A percentile compares a stretch with the other conserved stretches of the same genome.
Conservation (phyloP, 495 filamentous ascomycete genomes). For the Lasiosphaeria miniovina region DNA sequence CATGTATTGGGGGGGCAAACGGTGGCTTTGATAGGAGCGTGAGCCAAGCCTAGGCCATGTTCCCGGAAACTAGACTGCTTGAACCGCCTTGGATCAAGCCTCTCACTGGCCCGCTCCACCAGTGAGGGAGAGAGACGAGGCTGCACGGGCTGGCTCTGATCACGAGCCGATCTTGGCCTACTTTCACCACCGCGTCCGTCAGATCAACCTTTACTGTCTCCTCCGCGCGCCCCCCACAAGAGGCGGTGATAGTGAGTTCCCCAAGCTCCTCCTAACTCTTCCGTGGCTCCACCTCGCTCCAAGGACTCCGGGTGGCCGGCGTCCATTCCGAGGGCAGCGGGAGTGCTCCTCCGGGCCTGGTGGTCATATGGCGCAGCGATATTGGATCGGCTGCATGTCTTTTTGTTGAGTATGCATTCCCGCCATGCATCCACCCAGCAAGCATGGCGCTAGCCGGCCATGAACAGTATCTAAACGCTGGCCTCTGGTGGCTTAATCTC, state of each 20-base stretch:
- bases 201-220: background rate
- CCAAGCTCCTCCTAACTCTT: too few species aligned
- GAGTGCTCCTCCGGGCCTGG: background rate
- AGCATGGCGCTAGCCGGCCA: background rate
- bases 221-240: background rate
- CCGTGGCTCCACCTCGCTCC: too few species aligned
- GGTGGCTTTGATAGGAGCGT: background rate
- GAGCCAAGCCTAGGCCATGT: conserved; percentile 11
- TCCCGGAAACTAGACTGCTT: background rate
- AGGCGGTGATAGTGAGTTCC: too few species aligned
- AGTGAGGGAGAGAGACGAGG: background rate
- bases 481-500: too few species aligned
- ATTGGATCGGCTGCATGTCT: background rate
- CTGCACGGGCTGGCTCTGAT: background rate
- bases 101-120: background rate
- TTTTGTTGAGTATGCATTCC: background rate
- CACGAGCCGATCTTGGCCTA: background rate
- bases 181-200: background rate
- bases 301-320: background rate
- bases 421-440: background rate
- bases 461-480: too few species aligned
- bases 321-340: background rate
- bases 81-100: background rate
- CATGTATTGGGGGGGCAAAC: background rate
- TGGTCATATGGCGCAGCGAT: background rate